Conservation (phyloP, 169 alveolate genomes). For the Eimeria acervulina region DNA sequence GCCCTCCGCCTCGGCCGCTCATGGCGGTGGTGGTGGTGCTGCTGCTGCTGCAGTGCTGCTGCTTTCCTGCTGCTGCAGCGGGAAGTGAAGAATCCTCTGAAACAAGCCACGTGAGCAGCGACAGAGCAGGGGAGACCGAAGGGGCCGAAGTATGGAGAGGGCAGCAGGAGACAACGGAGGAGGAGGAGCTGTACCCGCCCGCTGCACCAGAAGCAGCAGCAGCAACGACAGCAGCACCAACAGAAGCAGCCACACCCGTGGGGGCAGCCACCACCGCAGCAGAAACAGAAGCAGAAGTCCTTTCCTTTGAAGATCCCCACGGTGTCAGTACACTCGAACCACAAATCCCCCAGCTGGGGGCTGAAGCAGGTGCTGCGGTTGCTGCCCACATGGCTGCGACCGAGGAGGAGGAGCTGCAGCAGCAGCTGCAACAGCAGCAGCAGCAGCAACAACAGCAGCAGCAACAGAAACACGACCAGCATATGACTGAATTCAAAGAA, state of each 20-base stretch:
- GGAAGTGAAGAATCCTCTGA: not conserved
- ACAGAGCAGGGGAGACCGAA: not conserved
- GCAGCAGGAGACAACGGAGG: constrained; percentile 4
- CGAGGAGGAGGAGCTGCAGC: not conserved
- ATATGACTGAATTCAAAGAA: not conserved
- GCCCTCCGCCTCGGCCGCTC: not conserved
- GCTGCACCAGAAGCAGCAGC: no score
- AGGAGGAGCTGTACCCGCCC: not conserved
- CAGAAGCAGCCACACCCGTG: not conserved
- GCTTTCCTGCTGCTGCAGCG: not conserved
- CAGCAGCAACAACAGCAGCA: not conserved
- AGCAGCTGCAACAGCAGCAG: not conserved
- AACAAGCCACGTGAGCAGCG: not conserved
- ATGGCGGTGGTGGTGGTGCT: not conserved
- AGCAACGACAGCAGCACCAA: not conserved
- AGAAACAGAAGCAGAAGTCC: not conserved
- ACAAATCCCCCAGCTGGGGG: not conserved
- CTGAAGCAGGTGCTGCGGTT: not conserved
- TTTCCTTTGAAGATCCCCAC: not conserved
- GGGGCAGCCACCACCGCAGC: not conserved
- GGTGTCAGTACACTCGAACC: not conserved
- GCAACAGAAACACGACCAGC: constrained; percentile 14
- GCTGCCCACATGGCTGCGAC: not conserved
- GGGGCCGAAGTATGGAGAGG: constrained; percentile 4
- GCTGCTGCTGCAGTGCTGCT: constrained; percentile 15